Percentiles rank a stretch among this genome's conserved stretches.
These are phyloP conservation scores for Lasiodiplodia hormozganensis DNA, from an alignment of 2,329 filamentous ascomycete species.

Conservation along the genomic window DNA sequence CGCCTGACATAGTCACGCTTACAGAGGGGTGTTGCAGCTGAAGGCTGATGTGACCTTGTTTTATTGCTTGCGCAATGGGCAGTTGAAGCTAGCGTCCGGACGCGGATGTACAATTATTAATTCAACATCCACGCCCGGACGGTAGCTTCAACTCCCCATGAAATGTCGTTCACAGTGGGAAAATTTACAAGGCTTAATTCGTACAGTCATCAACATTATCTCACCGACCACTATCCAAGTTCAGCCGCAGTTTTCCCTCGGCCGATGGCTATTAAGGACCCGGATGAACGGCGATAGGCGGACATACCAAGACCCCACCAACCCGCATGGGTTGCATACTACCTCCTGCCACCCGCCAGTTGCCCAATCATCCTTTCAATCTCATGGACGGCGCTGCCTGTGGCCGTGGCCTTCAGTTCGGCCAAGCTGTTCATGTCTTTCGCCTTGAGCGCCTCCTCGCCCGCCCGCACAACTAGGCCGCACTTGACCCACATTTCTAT, in stretches of 20 bases:
- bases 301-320: conserved; percentile 2
- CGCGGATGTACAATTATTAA: no score
- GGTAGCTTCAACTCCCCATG: no score
- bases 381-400: conserved; percentile 72
- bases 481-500: conserved; percentile 97
- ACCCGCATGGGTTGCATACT: neutral
- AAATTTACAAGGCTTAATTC: neutral
- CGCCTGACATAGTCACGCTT: no score
- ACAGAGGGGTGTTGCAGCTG: no score
- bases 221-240: conserved; percentile 3
- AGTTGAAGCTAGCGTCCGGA: no score
- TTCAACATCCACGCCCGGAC: no score
- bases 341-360: conserved; percentile 32
- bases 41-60: no score
- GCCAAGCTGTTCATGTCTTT: conserved; percentile 81
- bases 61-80: no score
- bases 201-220: conserved; percentile 8
- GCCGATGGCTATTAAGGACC: neutral
- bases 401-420: conserved; percentile 75
- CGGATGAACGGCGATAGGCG: conserved; percentile 11
- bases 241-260: conserved; percentile 19
- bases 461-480: conserved; percentile 85
- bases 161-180: no score
- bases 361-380: conserved; percentile 79
- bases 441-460: conserved; percentile 84